A percentile compares a stretch with the other conserved stretches of the same genome.
These are phyloP conservation scores for Fusarium phyllophilum DNA, from an alignment of 2,329 filamentous ascomycete genomes.

Conservation along the genomic window DNA sequence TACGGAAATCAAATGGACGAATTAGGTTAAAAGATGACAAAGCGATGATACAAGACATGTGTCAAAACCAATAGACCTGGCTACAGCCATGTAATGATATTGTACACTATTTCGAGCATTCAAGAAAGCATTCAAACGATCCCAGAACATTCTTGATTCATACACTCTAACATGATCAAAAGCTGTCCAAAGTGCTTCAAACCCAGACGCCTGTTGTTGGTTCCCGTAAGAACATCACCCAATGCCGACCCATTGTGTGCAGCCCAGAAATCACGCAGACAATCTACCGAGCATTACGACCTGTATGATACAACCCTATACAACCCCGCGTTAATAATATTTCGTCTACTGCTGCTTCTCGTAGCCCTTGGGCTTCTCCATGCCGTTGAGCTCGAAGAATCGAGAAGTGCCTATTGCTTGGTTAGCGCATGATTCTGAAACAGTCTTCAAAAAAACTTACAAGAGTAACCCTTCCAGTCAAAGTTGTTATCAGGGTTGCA, in stretches of 20 bases:
- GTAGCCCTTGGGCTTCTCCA: conserved; percentile 87
- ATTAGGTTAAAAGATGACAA: background rate
- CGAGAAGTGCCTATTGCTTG: conserved; percentile 68
- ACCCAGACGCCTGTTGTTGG: conserved; percentile 43
- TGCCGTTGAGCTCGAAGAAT: conserved; percentile 84
- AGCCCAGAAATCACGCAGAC: conserved; percentile 33
- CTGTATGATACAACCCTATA: conserved; percentile 33
- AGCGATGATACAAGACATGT: conserved; percentile 7
- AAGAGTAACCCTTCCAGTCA: conserved; percentile 99
- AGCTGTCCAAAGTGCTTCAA: conserved; percentile 44
- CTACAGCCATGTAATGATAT: conserved; percentile 41
- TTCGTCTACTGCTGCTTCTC: conserved; percentile 70
- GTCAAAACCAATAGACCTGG: conserved; percentile 27
- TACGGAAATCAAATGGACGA: background rate
- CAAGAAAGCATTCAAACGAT: conserved; percentile 29
- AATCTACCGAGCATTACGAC: conserved; percentile 39
- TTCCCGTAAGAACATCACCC: conserved; percentile 37
- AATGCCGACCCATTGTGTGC: conserved; percentile 34
- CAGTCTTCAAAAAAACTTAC: conserved; percentile 62
- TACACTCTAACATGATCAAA: conserved; percentile 44
- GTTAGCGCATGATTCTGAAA: conserved; percentile 13
- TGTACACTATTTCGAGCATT: conserved; percentile 41
- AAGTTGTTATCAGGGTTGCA: conserved; percentile 98
- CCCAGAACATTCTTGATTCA: conserved; percentile 40
- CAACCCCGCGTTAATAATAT: background rate